Percentiles rank a stretch among this genome's conserved stretches.
Evolutionary conservation across 768 basidiomycete species (phyloP).

Genomic region (Amanita rubescens): DNA sequence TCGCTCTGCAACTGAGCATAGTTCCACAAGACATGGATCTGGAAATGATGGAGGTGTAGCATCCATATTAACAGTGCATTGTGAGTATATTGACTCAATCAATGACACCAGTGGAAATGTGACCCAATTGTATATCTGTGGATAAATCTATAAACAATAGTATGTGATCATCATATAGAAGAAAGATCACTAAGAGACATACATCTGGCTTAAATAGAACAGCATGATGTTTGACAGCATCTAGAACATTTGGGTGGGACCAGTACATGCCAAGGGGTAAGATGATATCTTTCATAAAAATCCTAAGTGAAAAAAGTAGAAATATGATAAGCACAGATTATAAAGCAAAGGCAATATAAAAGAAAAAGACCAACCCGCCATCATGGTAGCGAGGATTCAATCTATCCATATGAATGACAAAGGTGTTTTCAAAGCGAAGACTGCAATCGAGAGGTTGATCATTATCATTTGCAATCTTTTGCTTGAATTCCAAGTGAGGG

Average conservation of each 20-base stretch:
- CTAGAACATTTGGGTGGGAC: background rate
- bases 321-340: too few species aligned
- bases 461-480: background rate
- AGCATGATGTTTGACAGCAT: background rate
- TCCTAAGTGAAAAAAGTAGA: background rate
- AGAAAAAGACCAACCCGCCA: background rate
- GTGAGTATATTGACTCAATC: background rate
- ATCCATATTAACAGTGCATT: too few species aligned
- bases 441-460: background rate
- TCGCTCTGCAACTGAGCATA: background rate
- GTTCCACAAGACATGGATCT: background rate
- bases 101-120: background rate
- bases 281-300: background rate
- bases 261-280: background rate
- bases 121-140: background rate
- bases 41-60: too few species aligned
- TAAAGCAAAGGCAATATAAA: too few species aligned
- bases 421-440: background rate
- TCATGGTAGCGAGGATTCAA: background rate
- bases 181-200: background rate
- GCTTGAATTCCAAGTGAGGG: background rate
- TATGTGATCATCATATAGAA: background rate
- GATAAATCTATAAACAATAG: background rate
- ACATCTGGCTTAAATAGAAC: conserved; percentile 2
- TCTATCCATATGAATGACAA: background rate